phyloP scores from a whole-genome alignment of 495 filamentous ascomycete genomes.

The Cladorrhinum samala region DNA sequence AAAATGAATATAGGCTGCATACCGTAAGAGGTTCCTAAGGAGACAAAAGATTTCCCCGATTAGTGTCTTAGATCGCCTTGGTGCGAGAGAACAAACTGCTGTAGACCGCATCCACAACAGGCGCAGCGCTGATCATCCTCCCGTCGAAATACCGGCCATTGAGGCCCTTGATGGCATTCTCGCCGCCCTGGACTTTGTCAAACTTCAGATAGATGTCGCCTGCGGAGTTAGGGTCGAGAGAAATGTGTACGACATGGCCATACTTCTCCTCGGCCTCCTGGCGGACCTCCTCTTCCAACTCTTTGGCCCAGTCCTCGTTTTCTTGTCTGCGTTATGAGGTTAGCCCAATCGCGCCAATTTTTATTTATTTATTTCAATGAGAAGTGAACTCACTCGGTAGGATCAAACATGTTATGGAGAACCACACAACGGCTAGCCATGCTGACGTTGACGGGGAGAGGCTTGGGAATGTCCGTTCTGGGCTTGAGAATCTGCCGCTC shows the following conservation, averaged over 20 bases:
- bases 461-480: slow-evolving; percentile 70
- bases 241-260: slow-evolving; percentile 96
- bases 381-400: slow-evolving; percentile 65
- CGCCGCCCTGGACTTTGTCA: slow-evolving; percentile 85
- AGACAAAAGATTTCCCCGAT: slow-evolving; percentile 36
- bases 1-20: slow-evolving; percentile 11
- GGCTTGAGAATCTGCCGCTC: slow-evolving; percentile 69
- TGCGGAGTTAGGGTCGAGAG: slow-evolving; percentile 84
- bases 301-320: slow-evolving; percentile 84
- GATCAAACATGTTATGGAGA: slow-evolving; percentile 92
- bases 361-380: background rate
- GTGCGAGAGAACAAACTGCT: slow-evolving; percentile 90
- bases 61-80: slow-evolving; percentile 60
- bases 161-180: slow-evolving; percentile 94
- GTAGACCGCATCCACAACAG: slow-evolving; percentile 97
- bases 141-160: slow-evolving; percentile 96
- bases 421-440: slow-evolving; percentile 93
- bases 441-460: slow-evolving; percentile 77
- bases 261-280: slow-evolving; percentile 93
- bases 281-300: slow-evolving; percentile 89
- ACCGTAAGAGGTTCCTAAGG: slow-evolving; percentile 35
- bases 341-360: slow-evolving; percentile 44
- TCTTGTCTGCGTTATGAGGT: slow-evolving; percentile 78
- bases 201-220: slow-evolving; percentile 99
- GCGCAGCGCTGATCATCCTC: slow-evolving; percentile 81